Conservation (phyloP, 495 filamentous ascomycete genomes). For the Bryoglossum gracile region DNA sequence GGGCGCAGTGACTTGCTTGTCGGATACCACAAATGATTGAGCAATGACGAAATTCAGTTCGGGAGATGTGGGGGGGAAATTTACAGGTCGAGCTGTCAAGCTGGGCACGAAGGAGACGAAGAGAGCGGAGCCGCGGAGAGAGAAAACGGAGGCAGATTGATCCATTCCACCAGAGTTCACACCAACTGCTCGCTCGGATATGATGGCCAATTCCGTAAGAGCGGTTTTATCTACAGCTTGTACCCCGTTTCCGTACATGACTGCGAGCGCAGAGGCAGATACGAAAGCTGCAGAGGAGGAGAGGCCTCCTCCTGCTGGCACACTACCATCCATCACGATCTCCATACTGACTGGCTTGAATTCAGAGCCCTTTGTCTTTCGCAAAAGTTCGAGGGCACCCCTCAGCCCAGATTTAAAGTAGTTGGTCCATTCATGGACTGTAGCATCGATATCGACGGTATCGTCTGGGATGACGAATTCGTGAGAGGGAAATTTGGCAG, state of each 20-base stretch:
- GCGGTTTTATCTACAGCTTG: conserved; percentile 76
- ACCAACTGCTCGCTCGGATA: conserved; percentile 88
- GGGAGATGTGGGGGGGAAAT: conserved; percentile 76
- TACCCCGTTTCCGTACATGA: conserved; percentile 80
- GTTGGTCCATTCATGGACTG: conserved; percentile 89
- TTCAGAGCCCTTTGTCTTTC: conserved; percentile 51
- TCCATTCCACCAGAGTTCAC: conserved; percentile 99
- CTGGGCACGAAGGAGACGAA: conserved; percentile 84
- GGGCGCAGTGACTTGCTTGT: conserved; percentile 90
- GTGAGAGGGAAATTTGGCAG: conserved; percentile 64
- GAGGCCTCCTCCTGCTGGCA: conserved; percentile 85
- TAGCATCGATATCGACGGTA: conserved; percentile 70
- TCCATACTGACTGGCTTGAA: conserved; percentile 73
- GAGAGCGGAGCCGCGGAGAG: conserved; percentile 72
- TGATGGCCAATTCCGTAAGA: conserved; percentile 82
- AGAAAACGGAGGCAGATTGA: conserved; percentile 95
- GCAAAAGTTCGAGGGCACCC: conserved; percentile 73
- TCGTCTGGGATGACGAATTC: conserved; percentile 63
- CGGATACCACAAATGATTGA: conserved; percentile 84
- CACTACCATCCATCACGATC: conserved; percentile 82
- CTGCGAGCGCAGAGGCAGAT: conserved; percentile 80
- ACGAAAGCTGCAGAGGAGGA: conserved; percentile 94
- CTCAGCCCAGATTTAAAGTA: conserved; percentile 92
- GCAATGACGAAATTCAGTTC: conserved; percentile 89
- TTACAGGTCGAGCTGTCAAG: conserved; percentile 67